These are phyloP conservation scores for Pythium vanterpoolii DNA, from an alignment of 352 stramenopile species.

Conservation along the genomic window DNA sequence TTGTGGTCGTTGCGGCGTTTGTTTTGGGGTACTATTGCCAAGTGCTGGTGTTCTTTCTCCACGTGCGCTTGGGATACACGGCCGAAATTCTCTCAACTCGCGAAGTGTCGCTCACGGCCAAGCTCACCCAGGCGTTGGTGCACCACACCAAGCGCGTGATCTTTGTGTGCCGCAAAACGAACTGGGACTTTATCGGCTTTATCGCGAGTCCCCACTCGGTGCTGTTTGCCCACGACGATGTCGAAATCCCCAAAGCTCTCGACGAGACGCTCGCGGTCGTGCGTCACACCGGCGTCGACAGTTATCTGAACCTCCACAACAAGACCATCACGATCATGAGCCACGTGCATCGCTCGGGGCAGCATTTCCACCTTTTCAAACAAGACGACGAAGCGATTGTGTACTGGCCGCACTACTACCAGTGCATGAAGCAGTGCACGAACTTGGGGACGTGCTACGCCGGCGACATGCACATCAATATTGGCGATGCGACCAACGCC, in stretches of 20 bases:
- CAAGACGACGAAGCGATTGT: slow-evolving; percentile 75
- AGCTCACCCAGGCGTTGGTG: slow-evolving; percentile 44
- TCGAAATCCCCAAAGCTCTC: slow-evolving; percentile 43
- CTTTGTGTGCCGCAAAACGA: slow-evolving; percentile 72
- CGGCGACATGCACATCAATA: slow-evolving; percentile 80
- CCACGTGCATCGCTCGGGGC: slow-evolving; percentile 48
- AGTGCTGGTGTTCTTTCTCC: slow-evolving; percentile 62
- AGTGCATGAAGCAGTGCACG: slow-evolving; percentile 71
- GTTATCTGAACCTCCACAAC: slow-evolving; percentile 78
- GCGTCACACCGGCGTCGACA: slow-evolving; percentile 59
- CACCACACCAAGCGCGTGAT: slow-evolving; percentile 58
- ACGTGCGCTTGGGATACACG: slow-evolving; percentile 54
- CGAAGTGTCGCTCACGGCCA: slow-evolving; percentile 39
- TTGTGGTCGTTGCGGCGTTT: slow-evolving; percentile 30
- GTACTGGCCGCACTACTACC: slow-evolving; percentile 79
- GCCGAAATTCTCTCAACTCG: slow-evolving; percentile 45
- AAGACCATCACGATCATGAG: slow-evolving; percentile 80
- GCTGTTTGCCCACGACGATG: slow-evolving; percentile 65
- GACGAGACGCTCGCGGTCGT: slow-evolving; percentile 59
- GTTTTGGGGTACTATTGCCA: slow-evolving; percentile 65
- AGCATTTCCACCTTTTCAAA: slow-evolving; percentile 61
- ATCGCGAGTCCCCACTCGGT: slow-evolving; percentile 59
- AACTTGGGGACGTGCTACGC: slow-evolving; percentile 65
- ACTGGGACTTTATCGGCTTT: slow-evolving; percentile 77
- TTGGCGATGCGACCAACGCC: slow-evolving; percentile 49